Base-by-base conservation (phyloP, 345 rosid genomes). In the Rhodomyrtus tomentosa region DNA sequence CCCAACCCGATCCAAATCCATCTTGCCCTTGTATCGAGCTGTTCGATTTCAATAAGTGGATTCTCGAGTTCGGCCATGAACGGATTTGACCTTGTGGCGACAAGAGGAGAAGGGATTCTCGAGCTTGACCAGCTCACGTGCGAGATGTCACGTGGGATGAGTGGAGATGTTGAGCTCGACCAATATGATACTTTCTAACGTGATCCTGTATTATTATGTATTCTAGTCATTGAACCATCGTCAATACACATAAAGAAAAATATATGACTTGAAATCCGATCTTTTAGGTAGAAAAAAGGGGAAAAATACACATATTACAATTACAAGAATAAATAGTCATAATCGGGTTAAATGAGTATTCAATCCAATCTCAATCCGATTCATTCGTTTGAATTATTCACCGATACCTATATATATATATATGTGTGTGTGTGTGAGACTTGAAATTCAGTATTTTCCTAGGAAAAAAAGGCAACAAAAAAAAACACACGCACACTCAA, bases 11-110 rank as follows among this genome's bases (percentile, higher is more conserved):
- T 68, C 45, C 13, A 68, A 9, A 68, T 32, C 2, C 10, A 0
- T 18, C 11, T 68, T 32, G 24, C 6, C 20, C 0, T 0, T 22
- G 0, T 4, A 8, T 4, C 5, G 13, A 36, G 76, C 24, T 2
- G 7, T 32, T 62, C 1, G 2, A 58, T 58, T 59, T 59, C 10
- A 59, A 29, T 6, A 29, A 59, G 12, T 0, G 1, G 8, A 62
- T 62, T 62, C 24, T 62, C 24, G 2, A 62, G 21, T 36, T 62
- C 42, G 0, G 32, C 38, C 42, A 7, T 0, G 0, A 18, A 32
- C 3, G 10, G 2, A 68, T 16, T 4, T 32, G 24, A 40, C 1
- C 18, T 62, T 62, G 8, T 32, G 12, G 12, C 6, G 7, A 32
- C 32, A 32, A 62, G 12, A 62, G 2, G 42, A 9, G 32, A 52